Evolutionary conservation across 2,329 filamentous ascomycete species (phyloP), one percentile per base, ranked within the genome.

Genomic region (Diaporthe sp.): DNA sequence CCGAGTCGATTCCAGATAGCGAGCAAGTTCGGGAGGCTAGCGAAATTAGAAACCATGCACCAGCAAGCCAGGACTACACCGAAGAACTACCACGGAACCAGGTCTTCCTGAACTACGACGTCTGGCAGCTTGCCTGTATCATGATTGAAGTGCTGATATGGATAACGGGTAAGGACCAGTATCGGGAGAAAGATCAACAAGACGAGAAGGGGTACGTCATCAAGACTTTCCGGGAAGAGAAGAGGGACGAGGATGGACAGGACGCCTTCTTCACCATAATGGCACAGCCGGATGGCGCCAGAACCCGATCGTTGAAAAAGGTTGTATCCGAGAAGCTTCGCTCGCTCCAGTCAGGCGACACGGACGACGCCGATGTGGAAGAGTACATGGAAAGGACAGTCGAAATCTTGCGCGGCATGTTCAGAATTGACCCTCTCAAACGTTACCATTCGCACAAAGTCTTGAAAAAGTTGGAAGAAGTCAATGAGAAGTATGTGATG

Each of bases 1-100:
- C 53, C 13, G 53, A 55, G 53, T 55, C 53, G 5, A 31, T 25
- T 31, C 53, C 53, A 55, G 53, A 31, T 13, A 55, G 53, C 53
- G 53, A 55, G 53, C 53, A 55, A 55, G 53, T 55, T 12, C n/a
- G 53, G 25, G 53, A 55, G 25, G 53, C 53, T 55, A 55, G 53
- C 25, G 53, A 55, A 55, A 28, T 55, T 25, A 20, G 53, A 25
- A 55, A 13, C 15, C 25, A 55, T 15, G 53, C 53, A 15, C 7
- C 53, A 31, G 3, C 25, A 6, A 55, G 12, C 15, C 53, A 31
- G 53, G 12, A 55, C 53, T 55, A 55, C 53, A 55, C n/a, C 3
- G 53, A 55, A 25, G 53, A 55, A 55, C 53, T 55, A 55, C 53
- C 53, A 55, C 25, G 53, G 15, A 55, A 31, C 25, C 53, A 55